Evolutionary conservation across 2,329 filamentous ascomycete species (phyloP).

Genomic region (Furcasterigmium furcatum): DNA sequence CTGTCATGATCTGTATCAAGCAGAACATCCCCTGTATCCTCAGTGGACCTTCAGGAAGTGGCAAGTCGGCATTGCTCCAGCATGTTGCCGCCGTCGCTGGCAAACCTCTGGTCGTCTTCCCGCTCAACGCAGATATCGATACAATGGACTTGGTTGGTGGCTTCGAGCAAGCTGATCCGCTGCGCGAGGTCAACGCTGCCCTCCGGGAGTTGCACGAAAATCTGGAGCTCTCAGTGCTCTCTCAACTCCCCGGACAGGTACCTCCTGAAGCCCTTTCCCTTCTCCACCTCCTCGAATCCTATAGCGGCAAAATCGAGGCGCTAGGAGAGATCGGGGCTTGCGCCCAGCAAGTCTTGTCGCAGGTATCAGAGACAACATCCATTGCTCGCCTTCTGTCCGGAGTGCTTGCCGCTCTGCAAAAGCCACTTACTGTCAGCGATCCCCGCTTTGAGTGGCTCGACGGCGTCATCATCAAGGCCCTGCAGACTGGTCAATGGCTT

Average conservation of each 20-base stretch:
- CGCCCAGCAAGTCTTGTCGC: slow-evolving; percentile 34
- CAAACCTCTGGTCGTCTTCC: slow-evolving; percentile 73
- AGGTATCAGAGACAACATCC: slow-evolving; percentile 38
- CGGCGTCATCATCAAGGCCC: slow-evolving; percentile 82
- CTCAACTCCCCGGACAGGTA: slow-evolving; percentile 41
- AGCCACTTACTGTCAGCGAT: slow-evolving; percentile 58
- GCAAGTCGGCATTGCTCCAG: slow-evolving; percentile 78
- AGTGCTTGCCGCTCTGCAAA: slow-evolving; percentile 46
- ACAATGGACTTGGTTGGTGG: slow-evolving; percentile 96
- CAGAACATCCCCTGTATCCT: slow-evolving; percentile 87
- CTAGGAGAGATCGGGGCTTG: slow-evolving; percentile 32
- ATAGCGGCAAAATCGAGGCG: slow-evolving; percentile 31
- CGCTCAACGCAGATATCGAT: slow-evolving; percentile 92
- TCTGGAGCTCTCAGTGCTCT: slow-evolving; percentile 48
- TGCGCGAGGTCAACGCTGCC: slow-evolving; percentile 63
- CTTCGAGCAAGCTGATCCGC: slow-evolving; percentile 88
- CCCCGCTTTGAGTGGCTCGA: slow-evolving; percentile 96
- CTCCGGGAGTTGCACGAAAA: slow-evolving; percentile 47
- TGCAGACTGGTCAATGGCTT: slow-evolving; percentile 85
- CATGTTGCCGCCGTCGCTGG: slow-evolving; percentile 79
- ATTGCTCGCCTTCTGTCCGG: slow-evolving; percentile 45
- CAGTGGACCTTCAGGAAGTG: slow-evolving; percentile 79
- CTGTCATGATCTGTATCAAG: slow-evolving; percentile 81
- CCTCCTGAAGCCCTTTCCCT: slow-evolving; percentile 46
- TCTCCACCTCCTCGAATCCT: slow-evolving; percentile 44